Evolutionary conservation across 306 rosid genomes (phyloP).

Genomic region (Lathyrus oleraceus): DNA sequence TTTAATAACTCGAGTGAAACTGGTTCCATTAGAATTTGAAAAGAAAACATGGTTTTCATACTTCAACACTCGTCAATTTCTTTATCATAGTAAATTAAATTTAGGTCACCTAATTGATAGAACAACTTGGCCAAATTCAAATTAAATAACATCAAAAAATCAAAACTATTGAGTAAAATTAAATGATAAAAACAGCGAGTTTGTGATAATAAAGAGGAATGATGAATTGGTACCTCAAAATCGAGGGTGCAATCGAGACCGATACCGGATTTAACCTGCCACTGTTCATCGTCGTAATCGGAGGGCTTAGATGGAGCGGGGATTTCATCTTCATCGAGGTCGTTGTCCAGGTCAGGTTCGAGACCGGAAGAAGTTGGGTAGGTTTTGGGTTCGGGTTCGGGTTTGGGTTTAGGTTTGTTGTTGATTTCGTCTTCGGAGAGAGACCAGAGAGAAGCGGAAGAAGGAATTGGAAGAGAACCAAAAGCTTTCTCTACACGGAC

Average conservation of each 20-base stretch:
- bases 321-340: conserved; percentile 50
- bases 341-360: conserved; percentile 41
- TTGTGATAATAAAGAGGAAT: neutral
- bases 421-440: conserved; percentile 75
- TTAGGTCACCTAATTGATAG: neutral
- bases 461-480: conserved; percentile 42
- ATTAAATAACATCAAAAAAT: neutral
- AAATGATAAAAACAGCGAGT: neutral
- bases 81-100: neutral
- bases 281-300: conserved; percentile 76
- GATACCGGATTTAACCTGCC: conserved; percentile 74
- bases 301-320: conserved; percentile 48
- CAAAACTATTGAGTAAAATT: neutral
- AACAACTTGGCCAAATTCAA: neutral
- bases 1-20: neutral
- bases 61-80: conserved; percentile 1
- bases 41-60: neutral
- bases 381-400: conserved; percentile 48
- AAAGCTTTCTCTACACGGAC: conserved; percentile 37
- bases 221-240: conserved; percentile 56
- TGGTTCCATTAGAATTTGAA: neutral
- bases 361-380: conserved; percentile 19
- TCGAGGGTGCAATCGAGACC: conserved; percentile 87
- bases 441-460: conserved; percentile 65
- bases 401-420: conserved; percentile 35